Percentiles rank a stretch among this genome's conserved stretches.
These are phyloP conservation scores for Aspergillus egyptiacus DNA, from an alignment of 495 filamentous ascomycete species.

Conservation along the genomic window DNA sequence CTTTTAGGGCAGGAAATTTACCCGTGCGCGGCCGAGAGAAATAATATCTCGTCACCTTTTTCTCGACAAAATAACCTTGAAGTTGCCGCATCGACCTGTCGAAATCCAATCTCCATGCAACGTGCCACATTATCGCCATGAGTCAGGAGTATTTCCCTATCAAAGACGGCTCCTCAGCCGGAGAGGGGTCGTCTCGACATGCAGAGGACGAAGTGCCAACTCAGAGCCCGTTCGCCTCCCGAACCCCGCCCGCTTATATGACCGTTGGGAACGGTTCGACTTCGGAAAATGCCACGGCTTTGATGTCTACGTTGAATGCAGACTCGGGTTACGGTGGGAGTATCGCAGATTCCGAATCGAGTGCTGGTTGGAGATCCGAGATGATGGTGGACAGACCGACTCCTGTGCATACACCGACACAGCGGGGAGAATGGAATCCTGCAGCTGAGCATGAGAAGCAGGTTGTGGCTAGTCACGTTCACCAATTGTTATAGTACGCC, in stretches of 20 bases:
- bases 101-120: slow-evolving; percentile 13
- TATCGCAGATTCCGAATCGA: slow-evolving; percentile 40
- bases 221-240: slow-evolving; percentile 29
- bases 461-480: slow-evolving; percentile 61
- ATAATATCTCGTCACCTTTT: slow-evolving; percentile 7
- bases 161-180: slow-evolving; percentile 36
- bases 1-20: slow-evolving; percentile 13
- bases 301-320: slow-evolving; percentile 66
- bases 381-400: slow-evolving; percentile 63
- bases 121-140: slow-evolving; percentile 45
- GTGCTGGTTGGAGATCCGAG: slow-evolving; percentile 49
- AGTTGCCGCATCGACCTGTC: not conserved
- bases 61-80: not conserved
- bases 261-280: slow-evolving; percentile 79
- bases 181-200: slow-evolving; percentile 34
- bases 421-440: slow-evolving; percentile 44
- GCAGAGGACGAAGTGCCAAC: slow-evolving; percentile 25
- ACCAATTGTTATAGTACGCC: slow-evolving; percentile 62
- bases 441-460: slow-evolving; percentile 54
- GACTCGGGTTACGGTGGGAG: slow-evolving; percentile 85
- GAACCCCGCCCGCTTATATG: slow-evolving; percentile 63
- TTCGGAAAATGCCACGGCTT: slow-evolving; percentile 62
- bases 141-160: slow-evolving; percentile 63
- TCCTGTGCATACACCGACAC: slow-evolving; percentile 51
- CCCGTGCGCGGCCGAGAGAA: slow-evolving; percentile 11